Conservation (phyloP, 2,329 filamentous ascomycete genomes). For the Orbilia blumenaviensis region DNA sequence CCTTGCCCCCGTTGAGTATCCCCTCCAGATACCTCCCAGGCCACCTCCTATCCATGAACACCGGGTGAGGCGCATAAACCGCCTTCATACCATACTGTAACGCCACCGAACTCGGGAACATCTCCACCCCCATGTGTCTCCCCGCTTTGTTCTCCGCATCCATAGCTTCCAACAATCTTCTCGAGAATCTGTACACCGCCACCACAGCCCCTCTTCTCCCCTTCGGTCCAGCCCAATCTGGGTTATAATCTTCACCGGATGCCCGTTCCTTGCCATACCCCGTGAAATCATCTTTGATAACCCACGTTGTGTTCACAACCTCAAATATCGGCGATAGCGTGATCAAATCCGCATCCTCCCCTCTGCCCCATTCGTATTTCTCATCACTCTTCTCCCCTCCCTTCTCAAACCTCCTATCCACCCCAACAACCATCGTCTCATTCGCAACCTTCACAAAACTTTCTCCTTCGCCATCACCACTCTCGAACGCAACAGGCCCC, state of each 20-base stretch:
- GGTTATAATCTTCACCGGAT: constrained; percentile 17
- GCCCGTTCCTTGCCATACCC: constrained; percentile 66
- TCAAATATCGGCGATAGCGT: constrained; percentile 93
- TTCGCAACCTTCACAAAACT: constrained; percentile 66
- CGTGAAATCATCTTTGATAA: constrained; percentile 81
- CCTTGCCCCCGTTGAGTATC: constrained; percentile 80
- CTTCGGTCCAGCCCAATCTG: constrained; percentile 72
- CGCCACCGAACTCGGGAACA: constrained; percentile 90
- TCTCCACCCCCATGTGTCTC: constrained; percentile 92
- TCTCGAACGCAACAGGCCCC: constrained; percentile 79
- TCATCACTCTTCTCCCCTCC: constrained; percentile 84
- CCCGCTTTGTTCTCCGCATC: constrained; percentile 87
- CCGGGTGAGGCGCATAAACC: constrained; percentile 86
- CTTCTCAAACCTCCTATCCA: constrained; percentile 74
- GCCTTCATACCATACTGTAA: constrained; percentile 93
- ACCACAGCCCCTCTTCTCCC: constrained; percentile 87
- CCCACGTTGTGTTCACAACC: constrained; percentile 85
- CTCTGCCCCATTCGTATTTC: constrained; percentile 81
- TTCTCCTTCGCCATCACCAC: too few species aligned
- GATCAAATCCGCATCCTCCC: constrained; percentile 89
- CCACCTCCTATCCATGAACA: constrained; percentile 89
- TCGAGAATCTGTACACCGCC: constrained; percentile 83
- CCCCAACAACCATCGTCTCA: constrained; percentile 81
- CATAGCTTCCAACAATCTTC: constrained; percentile 82
- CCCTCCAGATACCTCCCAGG: constrained; percentile 78